Evolutionary conservation across 306 rosid species (phyloP).

Genomic region (Quillaja saponaria): DNA sequence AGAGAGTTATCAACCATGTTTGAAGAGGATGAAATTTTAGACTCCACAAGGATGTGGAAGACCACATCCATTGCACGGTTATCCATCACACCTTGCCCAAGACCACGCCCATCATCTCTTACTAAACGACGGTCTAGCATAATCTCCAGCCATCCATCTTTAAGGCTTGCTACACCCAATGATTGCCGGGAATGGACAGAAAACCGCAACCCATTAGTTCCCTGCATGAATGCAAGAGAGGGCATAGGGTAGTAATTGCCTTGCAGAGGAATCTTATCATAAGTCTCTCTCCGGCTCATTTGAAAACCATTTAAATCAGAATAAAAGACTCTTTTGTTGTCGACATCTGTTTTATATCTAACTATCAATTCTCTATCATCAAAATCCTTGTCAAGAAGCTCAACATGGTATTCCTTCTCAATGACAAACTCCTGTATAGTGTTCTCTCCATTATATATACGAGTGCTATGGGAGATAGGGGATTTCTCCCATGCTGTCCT

Average conservation of each 20-base stretch:
- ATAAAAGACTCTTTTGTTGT: slow-evolving; percentile 72
- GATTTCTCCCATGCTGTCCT: slow-evolving; percentile 65
- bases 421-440: slow-evolving; percentile 65
- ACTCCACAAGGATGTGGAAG: slow-evolving; percentile 75
- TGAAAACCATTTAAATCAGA: slow-evolving; percentile 95
- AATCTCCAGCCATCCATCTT: slow-evolving; percentile 89
- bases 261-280: slow-evolving; percentile 89
- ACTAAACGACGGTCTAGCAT: slow-evolving; percentile 94
- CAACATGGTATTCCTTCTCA: slow-evolving; percentile 98
- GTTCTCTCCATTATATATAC: slow-evolving; percentile 66
- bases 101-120: slow-evolving; percentile 95
- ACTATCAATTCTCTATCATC: slow-evolving; percentile 86
- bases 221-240: slow-evolving; percentile 83
- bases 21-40: slow-evolving; percentile 60
- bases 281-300: slow-evolving; percentile 95
- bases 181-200: slow-evolving; percentile 91
- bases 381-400: slow-evolving; percentile 63
- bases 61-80: slow-evolving; percentile 80
- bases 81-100: slow-evolving; percentile 97
- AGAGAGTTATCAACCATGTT: slow-evolving; percentile 51
- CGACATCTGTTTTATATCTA: slow-evolving; percentile 77
- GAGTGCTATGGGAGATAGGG: slow-evolving; percentile 93
- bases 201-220: slow-evolving; percentile 73
- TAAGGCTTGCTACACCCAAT: slow-evolving; percentile 89
- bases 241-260: slow-evolving; percentile 99